phyloP scores from a whole-genome alignment of 495 filamentous ascomycete species.

The Neurospora tetraspora region DNA sequence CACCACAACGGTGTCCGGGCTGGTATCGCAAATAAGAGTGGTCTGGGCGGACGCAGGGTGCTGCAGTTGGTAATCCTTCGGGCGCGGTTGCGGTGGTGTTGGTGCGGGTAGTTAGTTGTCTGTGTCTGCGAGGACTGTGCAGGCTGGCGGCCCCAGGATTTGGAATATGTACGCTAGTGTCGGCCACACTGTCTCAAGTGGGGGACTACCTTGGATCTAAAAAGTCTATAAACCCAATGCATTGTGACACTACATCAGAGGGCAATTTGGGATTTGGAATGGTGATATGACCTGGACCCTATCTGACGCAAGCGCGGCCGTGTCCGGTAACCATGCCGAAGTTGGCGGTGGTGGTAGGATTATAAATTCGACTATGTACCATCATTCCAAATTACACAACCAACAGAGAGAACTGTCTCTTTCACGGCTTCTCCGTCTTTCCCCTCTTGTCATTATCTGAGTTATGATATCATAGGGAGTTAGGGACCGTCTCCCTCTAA shows the following conservation, averaged over 20 bases:
- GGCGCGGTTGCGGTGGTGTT: neutral
- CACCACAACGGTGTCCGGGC: neutral
- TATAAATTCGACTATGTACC: neutral
- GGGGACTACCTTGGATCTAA: neutral
- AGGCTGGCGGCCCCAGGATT: neutral
- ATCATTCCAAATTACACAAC: neutral
- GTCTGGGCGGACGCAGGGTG: slow-evolving; percentile 1
- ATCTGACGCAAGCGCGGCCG: neutral
- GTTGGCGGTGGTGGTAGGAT: neutral
- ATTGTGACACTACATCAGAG: neutral
- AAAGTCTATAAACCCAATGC: neutral
- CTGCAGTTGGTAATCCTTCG: neutral
- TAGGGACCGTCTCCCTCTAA: neutral
- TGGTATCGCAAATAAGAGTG: neutral
- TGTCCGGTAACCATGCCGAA: neutral
- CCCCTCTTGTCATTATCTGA: neutral
- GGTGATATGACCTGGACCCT: neutral
- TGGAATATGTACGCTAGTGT: neutral
- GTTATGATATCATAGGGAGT: neutral
- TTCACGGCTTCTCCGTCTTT: neutral
- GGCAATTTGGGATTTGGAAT: neutral
- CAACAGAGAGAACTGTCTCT: neutral
- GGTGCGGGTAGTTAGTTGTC: slow-evolving; percentile 10
- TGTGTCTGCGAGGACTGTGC: neutral
- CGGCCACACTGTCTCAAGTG: neutral